These are phyloP conservation scores for Croton laevigatus DNA, from an alignment of 441 rosid species.

Conservation along the genomic window DNA sequence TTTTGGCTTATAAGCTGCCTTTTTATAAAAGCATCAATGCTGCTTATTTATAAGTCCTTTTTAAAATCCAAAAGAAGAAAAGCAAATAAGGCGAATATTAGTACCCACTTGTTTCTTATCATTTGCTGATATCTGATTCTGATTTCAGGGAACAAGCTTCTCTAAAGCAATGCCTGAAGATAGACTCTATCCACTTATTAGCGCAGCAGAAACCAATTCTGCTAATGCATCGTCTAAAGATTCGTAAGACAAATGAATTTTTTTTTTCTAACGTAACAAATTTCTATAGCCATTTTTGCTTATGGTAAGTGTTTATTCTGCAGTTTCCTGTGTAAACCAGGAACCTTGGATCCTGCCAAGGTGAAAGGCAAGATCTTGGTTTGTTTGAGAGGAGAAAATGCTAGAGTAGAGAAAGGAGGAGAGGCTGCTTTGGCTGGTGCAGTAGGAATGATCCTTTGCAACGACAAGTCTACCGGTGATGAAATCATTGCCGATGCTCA, in stretches of 20 bases:
- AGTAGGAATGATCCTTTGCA: slow-evolving; percentile 59
- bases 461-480: slow-evolving; percentile 33
- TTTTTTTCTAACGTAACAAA: neutral
- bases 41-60: too few relatives aligned
- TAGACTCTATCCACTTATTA: slow-evolving; percentile 54
- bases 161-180: slow-evolving; percentile 37
- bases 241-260: slow-evolving; percentile 31
- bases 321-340: slow-evolving; percentile 40
- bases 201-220: slow-evolving; percentile 47
- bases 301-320: slow-evolving; percentile 6
- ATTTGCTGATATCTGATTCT: neutral
- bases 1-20: too few relatives aligned
- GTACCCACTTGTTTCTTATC: neutral
- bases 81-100: too few relatives aligned
- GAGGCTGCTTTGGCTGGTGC: slow-evolving; percentile 47
- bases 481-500: slow-evolving; percentile 43
- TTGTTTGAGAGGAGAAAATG: slow-evolving; percentile 40
- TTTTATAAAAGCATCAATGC: too few relatives aligned
- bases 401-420: slow-evolving; percentile 40
- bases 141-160: slow-evolving; percentile 14
- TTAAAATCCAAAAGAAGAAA: too few relatives aligned
- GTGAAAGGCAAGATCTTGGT: slow-evolving; percentile 50
- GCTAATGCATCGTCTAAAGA: slow-evolving; percentile 40
- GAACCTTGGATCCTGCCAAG: slow-evolving; percentile 42
- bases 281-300: too few relatives aligned